Evolutionary conservation across 1,284 basidiomycete genomes (phyloP), one percentile per base, ranked within the genome.

Genomic region (Heterobasidion occidentale): DNA sequence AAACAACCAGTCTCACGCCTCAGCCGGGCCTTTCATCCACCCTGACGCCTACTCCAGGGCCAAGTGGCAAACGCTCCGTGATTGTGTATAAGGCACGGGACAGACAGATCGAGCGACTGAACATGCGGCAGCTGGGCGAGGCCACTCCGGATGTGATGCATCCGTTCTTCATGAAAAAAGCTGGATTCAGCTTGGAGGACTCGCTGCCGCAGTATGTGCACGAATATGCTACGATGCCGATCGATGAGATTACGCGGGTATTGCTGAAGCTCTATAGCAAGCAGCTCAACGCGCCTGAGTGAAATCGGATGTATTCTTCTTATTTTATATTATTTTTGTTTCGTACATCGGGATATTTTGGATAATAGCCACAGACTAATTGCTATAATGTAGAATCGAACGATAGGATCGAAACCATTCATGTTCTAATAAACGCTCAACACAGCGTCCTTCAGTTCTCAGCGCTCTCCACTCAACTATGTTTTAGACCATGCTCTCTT

Each of bases 111-210:
- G 84, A 90, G 64, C 79, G 87, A 20, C 67, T 90, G 54, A 89
- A 86, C 34, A 86, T 94, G 78, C 80, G 86, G 50, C 88, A 92
- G 66, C 74, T 94, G 9, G 92, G 92, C 38, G 89, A 93, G 67
- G 90, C 88, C 14, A 93, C 92, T 0, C 89, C 89, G 2, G 89
- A 92, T 64, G 88, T 92, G 9, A 91, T 86, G 89, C 87, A 88
- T 73, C 81, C 90, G 45, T 90, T 90, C 70, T 89, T 90, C 71
- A 86, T 86, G 80, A 90, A 90, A 64, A 88, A 83, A 65, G 86
- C 91, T 36, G 88, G 89, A 1, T 86, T 90, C 69, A 90, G 83
- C 61, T 71, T 92, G 50, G 87, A 89, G 65, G 88, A 92, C 61
- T 84, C 88, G 1, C 67, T 94, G 17, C 92, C 92, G 1, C 86